Percentiles rank a stretch among this genome's conserved stretches.
Evolutionary conservation across 2,329 filamentous ascomycete species (phyloP).

Genomic region (Aphanoascus verrucosus): DNA sequence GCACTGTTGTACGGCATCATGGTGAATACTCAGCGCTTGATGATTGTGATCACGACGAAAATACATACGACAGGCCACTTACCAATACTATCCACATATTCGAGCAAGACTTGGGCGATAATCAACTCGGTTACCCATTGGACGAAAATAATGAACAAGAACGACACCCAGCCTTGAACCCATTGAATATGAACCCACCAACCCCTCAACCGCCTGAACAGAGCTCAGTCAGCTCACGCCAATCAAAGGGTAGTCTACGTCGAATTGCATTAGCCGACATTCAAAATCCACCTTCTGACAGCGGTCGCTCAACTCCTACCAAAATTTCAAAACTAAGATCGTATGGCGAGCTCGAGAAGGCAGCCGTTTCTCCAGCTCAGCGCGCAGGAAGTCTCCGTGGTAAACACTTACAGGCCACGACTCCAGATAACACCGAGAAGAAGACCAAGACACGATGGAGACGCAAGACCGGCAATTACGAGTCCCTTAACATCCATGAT

Average conservation of each 20-base stretch:
- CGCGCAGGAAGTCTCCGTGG: slow-evolving; percentile 20
- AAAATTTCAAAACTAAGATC: slow-evolving; percentile 28
- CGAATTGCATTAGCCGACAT: slow-evolving; percentile 27
- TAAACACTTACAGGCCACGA: slow-evolving; percentile 12
- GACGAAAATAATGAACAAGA: slow-evolving; percentile 24
- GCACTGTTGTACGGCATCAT: slow-evolving; percentile 26
- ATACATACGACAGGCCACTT: slow-evolving; percentile 15
- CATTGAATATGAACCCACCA: slow-evolving; percentile 38
- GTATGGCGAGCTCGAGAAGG: slow-evolving; percentile 30
- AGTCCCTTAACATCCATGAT: slow-evolving; percentile 26
- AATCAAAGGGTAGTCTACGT: slow-evolving; percentile 19
- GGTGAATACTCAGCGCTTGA: slow-evolving; percentile 32
- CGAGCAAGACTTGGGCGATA: slow-evolving; percentile 30
- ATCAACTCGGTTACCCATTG: slow-evolving; percentile 27
- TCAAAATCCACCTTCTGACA: slow-evolving; percentile 27
- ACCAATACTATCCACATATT: slow-evolving; percentile 19
- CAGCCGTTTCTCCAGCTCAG: slow-evolving; percentile 18
- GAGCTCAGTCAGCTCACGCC: slow-evolving; percentile 16
- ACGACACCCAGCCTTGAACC: slow-evolving; percentile 28
- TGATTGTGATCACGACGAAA: slow-evolving; percentile 25
- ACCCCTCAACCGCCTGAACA: slow-evolving; percentile 30
- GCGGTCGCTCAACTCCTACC: slow-evolving; percentile 20
- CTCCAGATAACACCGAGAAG: slow-evolving; percentile 18
- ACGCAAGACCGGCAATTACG: slow-evolving; percentile 27
- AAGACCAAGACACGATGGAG: slow-evolving; percentile 24